These are phyloP conservation scores for Verruconis gallopava DNA, from an alignment of 2,329 filamentous ascomycete species.

Conservation along the genomic window DNA sequence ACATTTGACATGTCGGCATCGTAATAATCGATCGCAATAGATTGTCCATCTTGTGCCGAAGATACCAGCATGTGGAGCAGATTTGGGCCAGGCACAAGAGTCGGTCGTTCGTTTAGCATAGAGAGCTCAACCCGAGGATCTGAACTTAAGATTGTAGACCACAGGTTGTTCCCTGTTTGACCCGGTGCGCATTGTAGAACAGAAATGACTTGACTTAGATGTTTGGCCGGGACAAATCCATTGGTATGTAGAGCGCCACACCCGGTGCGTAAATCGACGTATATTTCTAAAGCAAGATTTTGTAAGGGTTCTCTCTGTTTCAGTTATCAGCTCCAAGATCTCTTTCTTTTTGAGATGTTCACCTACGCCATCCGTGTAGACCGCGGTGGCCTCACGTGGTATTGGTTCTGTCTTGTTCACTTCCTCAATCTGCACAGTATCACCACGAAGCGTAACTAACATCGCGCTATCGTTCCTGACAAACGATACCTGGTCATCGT, in stretches of 20 bases:
- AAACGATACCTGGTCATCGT: constrained; percentile 11
- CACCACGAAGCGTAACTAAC: background rate
- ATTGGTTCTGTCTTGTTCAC: background rate
- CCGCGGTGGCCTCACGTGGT: background rate
- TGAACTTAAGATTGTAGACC: background rate
- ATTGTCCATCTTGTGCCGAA: constrained; percentile 19
- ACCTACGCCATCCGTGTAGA: constrained; percentile 2
- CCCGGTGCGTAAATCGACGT: background rate
- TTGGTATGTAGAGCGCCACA: background rate
- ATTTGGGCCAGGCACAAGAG: constrained; percentile 38
- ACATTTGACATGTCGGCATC: constrained; percentile 32
- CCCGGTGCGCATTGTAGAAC: background rate
- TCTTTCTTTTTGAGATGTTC: background rate
- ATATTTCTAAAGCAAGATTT: background rate
- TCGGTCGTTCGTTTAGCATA: constrained; percentile 45
- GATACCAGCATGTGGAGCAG: constrained; percentile 52
- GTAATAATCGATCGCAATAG: constrained; percentile 52
- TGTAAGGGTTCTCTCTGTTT: background rate
- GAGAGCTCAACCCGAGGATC: constrained; percentile 28
- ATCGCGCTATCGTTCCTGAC: constrained; percentile 8
- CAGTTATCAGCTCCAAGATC: background rate
- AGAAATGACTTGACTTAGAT: background rate
- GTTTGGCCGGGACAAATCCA: background rate
- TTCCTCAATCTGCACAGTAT: background rate
- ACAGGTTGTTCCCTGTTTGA: background rate